These are phyloP conservation scores for Jacaranda mimosifolia DNA, from an alignment of 257 asterid species.

Conservation along the genomic window DNA sequence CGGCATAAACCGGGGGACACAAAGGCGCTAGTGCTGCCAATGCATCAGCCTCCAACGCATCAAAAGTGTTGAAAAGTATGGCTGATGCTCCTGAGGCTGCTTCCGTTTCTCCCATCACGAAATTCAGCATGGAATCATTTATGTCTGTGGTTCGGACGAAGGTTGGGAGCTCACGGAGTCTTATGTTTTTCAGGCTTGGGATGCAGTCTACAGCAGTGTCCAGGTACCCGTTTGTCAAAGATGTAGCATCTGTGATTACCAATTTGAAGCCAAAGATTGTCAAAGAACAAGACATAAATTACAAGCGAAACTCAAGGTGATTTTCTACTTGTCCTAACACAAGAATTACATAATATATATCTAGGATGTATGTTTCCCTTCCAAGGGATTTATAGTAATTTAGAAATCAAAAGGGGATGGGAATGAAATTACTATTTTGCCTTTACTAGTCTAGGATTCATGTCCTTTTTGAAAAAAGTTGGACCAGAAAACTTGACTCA, in stretches of 20 bases:
- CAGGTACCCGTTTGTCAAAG: conserved; percentile 36
- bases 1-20: conserved; percentile 25
- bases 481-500: too few species aligned
- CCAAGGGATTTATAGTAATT: too few species aligned
- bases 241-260: conserved; percentile 41
- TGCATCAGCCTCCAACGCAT: conserved; percentile 32
- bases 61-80: conserved; percentile 33
- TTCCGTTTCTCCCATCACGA: conserved; percentile 18
- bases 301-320: too few species aligned
- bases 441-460: too few species aligned
- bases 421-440: too few species aligned
- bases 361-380: too few species aligned
- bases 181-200: conserved; percentile 26
- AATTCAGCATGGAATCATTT: not conserved
- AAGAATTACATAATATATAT: too few species aligned
- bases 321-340: too few species aligned
- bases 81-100: conserved; percentile 34
- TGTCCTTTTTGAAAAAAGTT: too few species aligned
- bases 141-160: not conserved
- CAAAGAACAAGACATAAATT: too few species aligned
- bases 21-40: conserved; percentile 18
- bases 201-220: conserved; percentile 35
- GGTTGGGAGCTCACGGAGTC: conserved; percentile 26
- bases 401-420: too few species aligned
- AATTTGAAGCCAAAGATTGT: too few species aligned